phyloP scores from a whole-genome alignment of 257 asterid genomes.

The Primulina eburnea region DNA sequence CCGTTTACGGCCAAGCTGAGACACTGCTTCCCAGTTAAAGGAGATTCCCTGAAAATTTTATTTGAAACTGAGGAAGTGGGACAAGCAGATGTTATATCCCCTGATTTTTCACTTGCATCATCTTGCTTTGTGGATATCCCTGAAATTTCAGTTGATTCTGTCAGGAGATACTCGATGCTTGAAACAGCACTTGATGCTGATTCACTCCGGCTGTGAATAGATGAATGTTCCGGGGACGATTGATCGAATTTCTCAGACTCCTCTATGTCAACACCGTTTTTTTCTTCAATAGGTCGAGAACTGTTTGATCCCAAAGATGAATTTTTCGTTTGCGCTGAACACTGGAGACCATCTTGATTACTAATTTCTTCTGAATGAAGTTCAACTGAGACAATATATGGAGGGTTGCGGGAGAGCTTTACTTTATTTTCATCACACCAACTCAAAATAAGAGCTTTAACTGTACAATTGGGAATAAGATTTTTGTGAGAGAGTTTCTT shows the following conservation, averaged over 20 bases:
- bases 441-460: neutral
- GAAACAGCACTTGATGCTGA: constrained; percentile 90
- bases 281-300: constrained; percentile 35
- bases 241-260: constrained; percentile 45
- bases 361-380: constrained; percentile 21
- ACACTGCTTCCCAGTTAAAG: constrained; percentile 36
- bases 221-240: constrained; percentile 70
- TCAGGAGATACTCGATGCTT: constrained; percentile 61
- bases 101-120: constrained; percentile 37
- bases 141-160: constrained; percentile 47
- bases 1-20: constrained; percentile 49
- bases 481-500: neutral
- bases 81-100: constrained; percentile 36
- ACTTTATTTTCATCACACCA: neutral
- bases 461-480: neutral
- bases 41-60: constrained; percentile 31
- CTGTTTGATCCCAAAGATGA: constrained; percentile 29
- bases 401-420: neutral
- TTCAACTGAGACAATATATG: neutral
- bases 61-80: constrained; percentile 22
- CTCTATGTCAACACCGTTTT: constrained; percentile 31
- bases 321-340: constrained; percentile 31
- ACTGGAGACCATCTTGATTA: constrained; percentile 29
- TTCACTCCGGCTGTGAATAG: constrained; percentile 86
- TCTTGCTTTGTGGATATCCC: constrained; percentile 44